Evolutionary conservation across 768 basidiomycete species (phyloP).

Genomic region (Leccinum longicurvipes): DNA sequence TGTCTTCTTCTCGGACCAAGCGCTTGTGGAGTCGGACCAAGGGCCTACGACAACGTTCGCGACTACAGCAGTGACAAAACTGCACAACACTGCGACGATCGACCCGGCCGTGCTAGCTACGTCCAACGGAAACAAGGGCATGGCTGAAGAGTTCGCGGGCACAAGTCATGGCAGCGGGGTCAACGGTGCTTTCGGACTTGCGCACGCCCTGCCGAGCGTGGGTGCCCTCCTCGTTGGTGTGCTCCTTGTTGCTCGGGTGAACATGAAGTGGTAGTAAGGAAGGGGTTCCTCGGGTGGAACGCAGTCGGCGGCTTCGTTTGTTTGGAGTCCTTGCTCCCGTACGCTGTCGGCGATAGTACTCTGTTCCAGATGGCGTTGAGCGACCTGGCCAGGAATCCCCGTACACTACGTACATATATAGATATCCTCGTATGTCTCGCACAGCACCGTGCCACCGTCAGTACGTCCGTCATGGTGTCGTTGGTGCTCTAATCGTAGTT

Average conservation of each 20-base stretch:
- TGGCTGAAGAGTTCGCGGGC: conserved; percentile 13
- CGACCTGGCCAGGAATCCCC: not conserved
- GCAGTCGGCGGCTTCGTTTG: conserved; percentile 9
- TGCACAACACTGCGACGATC: conserved; percentile 50
- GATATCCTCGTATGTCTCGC: conserved; percentile 6
- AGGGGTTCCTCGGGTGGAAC: not conserved
- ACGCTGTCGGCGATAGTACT: conserved; percentile 5
- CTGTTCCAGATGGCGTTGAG: too few relatives aligned
- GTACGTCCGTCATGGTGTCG: not conserved
- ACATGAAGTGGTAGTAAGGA: not conserved
- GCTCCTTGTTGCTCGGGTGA: conserved; percentile 6
- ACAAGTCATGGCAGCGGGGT: conserved; percentile 5
- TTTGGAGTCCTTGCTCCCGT: conserved; percentile 9
- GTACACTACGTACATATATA: not conserved
- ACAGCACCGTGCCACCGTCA: too few relatives aligned
- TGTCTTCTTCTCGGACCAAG: conserved; percentile 57
- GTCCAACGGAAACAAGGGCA: conserved; percentile 54
- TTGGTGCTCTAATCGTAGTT: not conserved
- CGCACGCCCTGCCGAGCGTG: conserved; percentile 10
- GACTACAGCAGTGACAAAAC: conserved; percentile 39
- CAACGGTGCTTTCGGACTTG: conserved; percentile 2
- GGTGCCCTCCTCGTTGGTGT: conserved; percentile 15
- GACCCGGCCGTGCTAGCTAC: conserved; percentile 52
- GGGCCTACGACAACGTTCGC: conserved; percentile 46
- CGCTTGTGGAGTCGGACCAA: conserved; percentile 35